Percentiles rank a stretch among this genome's conserved stretches.
Evolutionary conservation across 1,139 yeast species (phyloP).

Genomic region (Geotrichum cucujoidarum): DNA sequence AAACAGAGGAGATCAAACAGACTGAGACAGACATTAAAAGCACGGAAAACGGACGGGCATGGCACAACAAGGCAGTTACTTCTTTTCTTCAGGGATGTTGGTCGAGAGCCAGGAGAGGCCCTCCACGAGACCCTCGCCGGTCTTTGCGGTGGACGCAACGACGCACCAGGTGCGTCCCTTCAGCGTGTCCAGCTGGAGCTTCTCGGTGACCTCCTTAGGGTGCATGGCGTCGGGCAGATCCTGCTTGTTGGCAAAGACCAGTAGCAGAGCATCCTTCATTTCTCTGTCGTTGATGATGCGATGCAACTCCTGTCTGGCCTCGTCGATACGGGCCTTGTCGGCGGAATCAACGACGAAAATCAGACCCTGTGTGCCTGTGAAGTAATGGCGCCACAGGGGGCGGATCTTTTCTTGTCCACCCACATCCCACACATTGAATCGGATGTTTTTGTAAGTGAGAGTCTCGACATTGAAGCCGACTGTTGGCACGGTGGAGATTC

Average conservation of each 20-base stretch:
- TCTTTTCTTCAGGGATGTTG: conserved; percentile 46
- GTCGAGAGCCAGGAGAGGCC: conserved; percentile 84
- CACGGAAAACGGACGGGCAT: no score
- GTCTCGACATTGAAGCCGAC: conserved; percentile 95
- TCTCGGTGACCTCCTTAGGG: conserved; percentile 84
- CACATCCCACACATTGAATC: conserved; percentile 95
- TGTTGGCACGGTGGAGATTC: conserved; percentile 80
- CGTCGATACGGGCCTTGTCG: conserved; percentile 66
- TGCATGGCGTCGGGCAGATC: conserved; percentile 86
- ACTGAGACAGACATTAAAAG: no score
- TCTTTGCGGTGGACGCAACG: conserved; percentile 83
- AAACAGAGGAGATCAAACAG: no score
- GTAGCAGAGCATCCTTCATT: conserved; percentile 68
- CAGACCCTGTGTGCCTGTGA: conserved; percentile 90
- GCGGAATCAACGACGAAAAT: conserved; percentile 86
- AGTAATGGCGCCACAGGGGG: conserved; percentile 92
- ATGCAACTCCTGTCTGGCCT: conserved; percentile 71
- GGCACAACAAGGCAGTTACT: conserved; percentile 19
- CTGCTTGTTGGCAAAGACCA: conserved; percentile 89
- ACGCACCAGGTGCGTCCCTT: conserved; percentile 90
- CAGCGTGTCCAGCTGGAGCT: conserved; percentile 74
- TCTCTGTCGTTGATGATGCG: conserved; percentile 77
- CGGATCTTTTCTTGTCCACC: conserved; percentile 92
- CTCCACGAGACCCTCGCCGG: conserved; percentile 88
- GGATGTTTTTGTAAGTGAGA: conserved; percentile 77